Conservation (phyloP, 2,329 filamentous ascomycete species). For the Cryphonectria parasitica region DNA sequence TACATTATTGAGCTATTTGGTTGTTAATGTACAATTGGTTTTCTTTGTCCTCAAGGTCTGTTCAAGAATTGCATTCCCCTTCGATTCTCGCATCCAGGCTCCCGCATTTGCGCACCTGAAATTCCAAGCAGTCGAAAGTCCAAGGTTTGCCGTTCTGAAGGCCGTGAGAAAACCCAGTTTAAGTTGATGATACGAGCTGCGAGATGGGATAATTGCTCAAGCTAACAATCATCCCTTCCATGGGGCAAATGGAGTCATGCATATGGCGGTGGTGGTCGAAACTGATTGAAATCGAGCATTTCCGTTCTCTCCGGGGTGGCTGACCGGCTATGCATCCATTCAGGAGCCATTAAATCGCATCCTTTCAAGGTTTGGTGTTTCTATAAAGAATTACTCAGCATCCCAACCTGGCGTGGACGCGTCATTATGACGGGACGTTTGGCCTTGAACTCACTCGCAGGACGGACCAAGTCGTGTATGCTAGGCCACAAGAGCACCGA, state of each 20-base stretch:
- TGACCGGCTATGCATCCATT: neutral
- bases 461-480: constrained; percentile 5
- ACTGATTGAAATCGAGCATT: neutral
- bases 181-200: neutral
- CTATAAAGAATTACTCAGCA: neutral
- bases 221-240: neutral
- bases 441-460: neutral
- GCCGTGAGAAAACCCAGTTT: neutral
- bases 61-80: neutral
- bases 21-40: neutral
- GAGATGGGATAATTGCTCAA: neutral
- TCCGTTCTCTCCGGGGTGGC: neutral
- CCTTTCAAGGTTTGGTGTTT: neutral
- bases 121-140: too few relatives aligned
- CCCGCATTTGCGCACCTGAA: too few relatives aligned
- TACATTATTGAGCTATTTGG: neutral
- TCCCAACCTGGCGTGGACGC: neutral
- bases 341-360: neutral
- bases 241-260: neutral
- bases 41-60: neutral
- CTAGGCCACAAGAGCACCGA: constrained; percentile 1
- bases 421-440: neutral
- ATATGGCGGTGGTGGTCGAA: neutral
- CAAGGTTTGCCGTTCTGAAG: too few relatives aligned
- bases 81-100: too few relatives aligned